Percentiles rank a stretch among this genome's conserved stretches.
phyloP scores from a whole-genome alignment of 1,139 yeast genomes.

The Suzukiozyma palmioleophila region DNA sequence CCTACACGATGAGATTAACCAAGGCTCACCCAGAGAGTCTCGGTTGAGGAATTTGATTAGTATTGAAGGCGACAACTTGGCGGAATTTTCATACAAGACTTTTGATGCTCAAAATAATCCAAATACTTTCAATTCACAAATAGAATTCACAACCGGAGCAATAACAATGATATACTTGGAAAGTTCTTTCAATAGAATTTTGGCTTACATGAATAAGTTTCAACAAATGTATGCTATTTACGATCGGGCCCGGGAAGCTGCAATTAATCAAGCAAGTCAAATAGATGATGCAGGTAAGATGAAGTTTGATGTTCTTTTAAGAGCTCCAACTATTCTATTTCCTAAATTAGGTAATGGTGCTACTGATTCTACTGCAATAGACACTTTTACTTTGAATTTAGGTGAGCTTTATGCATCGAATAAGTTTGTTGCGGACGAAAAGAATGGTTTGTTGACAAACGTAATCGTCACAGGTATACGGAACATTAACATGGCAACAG shows the following conservation, averaged over 20 bases:
- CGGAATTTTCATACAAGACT: conserved; percentile 80
- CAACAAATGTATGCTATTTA: conserved; percentile 82
- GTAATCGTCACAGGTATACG: conserved; percentile 64
- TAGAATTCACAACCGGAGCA: conserved; percentile 73
- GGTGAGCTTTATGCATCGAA: conserved; percentile 83
- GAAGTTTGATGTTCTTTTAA: conserved; percentile 65
- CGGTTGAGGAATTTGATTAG: conserved; percentile 61
- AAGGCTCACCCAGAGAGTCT: conserved; percentile 58
- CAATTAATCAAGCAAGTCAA: conserved; percentile 60
- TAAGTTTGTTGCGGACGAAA: conserved; percentile 33
- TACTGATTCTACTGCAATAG: conserved; percentile 34
- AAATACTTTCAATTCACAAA: conserved; percentile 51
- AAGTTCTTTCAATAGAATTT: conserved; percentile 66
- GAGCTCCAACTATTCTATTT: conserved; percentile 80
- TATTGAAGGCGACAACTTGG: conserved; percentile 80
- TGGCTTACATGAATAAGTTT: conserved; percentile 68
- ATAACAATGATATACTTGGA: conserved; percentile 74
- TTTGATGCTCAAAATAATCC: conserved; percentile 53
- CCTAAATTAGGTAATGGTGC: conserved; percentile 53
- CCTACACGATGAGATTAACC: conserved; percentile 70
- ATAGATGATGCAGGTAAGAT: conserved; percentile 60
- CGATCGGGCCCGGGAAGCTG: conserved; percentile 85
- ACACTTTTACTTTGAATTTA: conserved; percentile 64
- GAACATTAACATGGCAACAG: conserved; percentile 62
- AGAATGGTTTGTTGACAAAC: conserved; percentile 29